Evolutionary conservation across 257 asterid genomes (phyloP).

Genomic region (Solanum sejunctum): DNA sequence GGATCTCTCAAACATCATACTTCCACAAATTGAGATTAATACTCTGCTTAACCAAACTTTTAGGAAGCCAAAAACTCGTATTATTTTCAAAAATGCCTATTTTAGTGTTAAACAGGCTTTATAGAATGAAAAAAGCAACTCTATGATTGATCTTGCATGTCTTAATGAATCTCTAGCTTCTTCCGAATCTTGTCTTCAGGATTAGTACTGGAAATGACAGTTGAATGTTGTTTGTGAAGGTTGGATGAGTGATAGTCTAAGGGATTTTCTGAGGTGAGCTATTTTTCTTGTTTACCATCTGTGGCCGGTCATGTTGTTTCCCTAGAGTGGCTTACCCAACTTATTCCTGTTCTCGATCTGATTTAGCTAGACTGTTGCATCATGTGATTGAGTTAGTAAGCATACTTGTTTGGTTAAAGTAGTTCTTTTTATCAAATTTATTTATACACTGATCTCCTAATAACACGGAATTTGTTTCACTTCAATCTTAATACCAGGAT

Average conservation of each 20-base stretch:
- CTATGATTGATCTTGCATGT: background rate
- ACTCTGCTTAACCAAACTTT: background rate
- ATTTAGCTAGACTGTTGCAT: background rate
- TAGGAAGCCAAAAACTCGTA: background rate
- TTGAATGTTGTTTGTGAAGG: background rate
- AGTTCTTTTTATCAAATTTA: background rate
- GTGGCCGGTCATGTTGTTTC: background rate
- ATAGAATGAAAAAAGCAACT: background rate
- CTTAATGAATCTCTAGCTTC: background rate
- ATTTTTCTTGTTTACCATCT: background rate
- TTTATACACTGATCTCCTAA: background rate
- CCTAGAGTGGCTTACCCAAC: background rate
- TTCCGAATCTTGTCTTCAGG: background rate
- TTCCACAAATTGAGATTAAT: background rate
- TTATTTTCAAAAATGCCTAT: background rate
- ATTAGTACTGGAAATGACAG: background rate
- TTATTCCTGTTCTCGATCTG: background rate
- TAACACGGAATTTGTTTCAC: background rate
- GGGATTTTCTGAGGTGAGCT: background rate
- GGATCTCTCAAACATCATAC: background rate
- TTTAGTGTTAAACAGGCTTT: background rate
- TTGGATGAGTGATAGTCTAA: background rate
- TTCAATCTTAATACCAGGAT: constrained; percentile 40
- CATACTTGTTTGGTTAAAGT: background rate
- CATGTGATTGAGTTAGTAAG: background rate